Base-by-base conservation (phyloP, 371 early-diverging fungal species). In the Syncephalis fuscata region DNA sequence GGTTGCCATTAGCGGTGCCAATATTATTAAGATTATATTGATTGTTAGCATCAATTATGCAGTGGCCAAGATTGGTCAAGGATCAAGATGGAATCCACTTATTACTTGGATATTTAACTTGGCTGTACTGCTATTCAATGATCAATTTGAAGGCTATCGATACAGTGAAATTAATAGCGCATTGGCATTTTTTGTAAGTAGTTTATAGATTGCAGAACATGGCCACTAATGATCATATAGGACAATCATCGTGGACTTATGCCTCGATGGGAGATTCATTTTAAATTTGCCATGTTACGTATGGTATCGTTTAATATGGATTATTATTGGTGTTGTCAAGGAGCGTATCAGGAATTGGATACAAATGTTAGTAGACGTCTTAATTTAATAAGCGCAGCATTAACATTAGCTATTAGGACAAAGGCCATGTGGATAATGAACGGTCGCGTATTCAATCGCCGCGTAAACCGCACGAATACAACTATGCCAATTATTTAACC, bases 301-400 rank as follows among this genome's bases (percentile, higher is more conserved):
- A 73, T 94, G 62, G 72, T 96, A 5, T 88, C 89, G 1, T 95
- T 78, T 56, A 77, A 80, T 47, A 74, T 92, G 81, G 95, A 96
- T 65, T 84, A 82, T 56, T 83, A 90, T 56, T 93, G 91, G 92
- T 64, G 70, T 24, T 53, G 54, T 32, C 61, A 61, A 45, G 48
- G 56, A 16, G 45, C 60, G 4, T 55, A 54, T 38, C 59, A 45
- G 25, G 48, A 39, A 21, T 39, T 17, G 17, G 21, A 36, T 16
- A 54, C 50, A 47, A 44, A 20, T 26, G 50, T 26, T 39, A 48
- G 22, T 48, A 22, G 32, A 45, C 39, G 49, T 43, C 37, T 44
- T 50, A 17, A 19, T 36, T 1, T 26, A 46, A 51, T 51, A 54
- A 47, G 26, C 40, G 19, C 3, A 22, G 7, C n/a, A 15, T 43